Percentiles rank a stretch among this genome's conserved stretches.
These are phyloP conservation scores for Aspergillus fructus DNA, from an alignment of 2,329 filamentous ascomycete genomes.

Conservation along the genomic window DNA sequence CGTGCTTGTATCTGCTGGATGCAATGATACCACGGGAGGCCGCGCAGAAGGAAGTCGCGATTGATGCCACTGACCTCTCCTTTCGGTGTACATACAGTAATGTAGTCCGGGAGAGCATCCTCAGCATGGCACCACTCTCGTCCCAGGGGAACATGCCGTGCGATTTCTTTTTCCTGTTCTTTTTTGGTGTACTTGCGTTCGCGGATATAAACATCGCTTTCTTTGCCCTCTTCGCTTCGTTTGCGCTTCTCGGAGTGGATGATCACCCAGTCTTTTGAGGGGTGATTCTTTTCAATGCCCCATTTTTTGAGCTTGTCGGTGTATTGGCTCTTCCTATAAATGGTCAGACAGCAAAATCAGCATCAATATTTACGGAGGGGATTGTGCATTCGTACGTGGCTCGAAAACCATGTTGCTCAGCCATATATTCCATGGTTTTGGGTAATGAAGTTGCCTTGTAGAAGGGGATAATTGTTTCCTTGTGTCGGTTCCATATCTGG, in stretches of 20 bases:
- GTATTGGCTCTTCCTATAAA: not conserved
- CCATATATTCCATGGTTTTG: not conserved
- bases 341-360: not conserved
- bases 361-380: fast-evolving
- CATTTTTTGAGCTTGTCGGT: not conserved
- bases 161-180: constrained; percentile 4
- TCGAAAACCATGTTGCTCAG: not conserved
- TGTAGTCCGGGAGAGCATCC: not conserved
- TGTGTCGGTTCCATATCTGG: constrained; percentile 2
- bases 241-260: not conserved
- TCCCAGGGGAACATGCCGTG: not conserved
- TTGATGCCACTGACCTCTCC: not conserved
- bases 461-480: not conserved
- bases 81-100: not conserved
- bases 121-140: not conserved
- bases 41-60: not conserved
- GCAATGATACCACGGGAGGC: not conserved
- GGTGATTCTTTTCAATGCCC: not conserved
- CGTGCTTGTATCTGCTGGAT: not conserved
- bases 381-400: not conserved
- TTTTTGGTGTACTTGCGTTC: not conserved
- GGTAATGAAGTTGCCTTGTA: not conserved
- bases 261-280: not conserved
- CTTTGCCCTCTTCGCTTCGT: not conserved
- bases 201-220: not conserved